These are phyloP conservation scores for Thymus mandschuricus DNA, from an alignment of 257 asterid genomes.

Conservation along the genomic window DNA sequence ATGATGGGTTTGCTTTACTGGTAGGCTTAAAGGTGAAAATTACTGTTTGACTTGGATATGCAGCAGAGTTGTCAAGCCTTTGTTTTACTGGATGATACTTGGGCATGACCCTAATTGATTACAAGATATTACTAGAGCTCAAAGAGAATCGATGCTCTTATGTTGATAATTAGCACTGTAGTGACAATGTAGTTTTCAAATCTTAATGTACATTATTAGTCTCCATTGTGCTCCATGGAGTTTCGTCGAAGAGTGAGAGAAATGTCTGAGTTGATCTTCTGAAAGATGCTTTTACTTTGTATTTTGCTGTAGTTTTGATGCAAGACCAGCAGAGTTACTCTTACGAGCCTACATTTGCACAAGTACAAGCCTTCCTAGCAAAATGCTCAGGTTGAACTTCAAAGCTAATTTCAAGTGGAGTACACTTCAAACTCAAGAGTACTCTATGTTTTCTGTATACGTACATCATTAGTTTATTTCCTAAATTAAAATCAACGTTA, in stretches of 20 bases:
- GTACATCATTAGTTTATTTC: not conserved
- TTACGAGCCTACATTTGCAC: not conserved
- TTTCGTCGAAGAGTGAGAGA: not conserved
- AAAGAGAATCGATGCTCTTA: not conserved
- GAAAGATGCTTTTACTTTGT: not conserved
- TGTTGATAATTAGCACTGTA: not conserved
- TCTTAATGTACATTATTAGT: not conserved
- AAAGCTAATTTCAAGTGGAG: not conserved
- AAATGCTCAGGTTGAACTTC: not conserved
- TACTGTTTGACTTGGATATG: slow-evolving; percentile 17
- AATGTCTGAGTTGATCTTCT: not conserved
- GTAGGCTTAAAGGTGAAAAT: slow-evolving; percentile 23
- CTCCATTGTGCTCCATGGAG: not conserved
- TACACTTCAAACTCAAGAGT: not conserved
- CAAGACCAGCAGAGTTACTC: not conserved
- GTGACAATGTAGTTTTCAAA: not conserved
- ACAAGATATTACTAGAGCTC: not conserved
- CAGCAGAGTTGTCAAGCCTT: not conserved
- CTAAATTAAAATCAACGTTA: not conserved
- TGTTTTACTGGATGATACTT: not conserved
- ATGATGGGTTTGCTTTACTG: slow-evolving; percentile 21
- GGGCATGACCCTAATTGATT: not conserved
- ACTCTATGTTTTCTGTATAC: not conserved
- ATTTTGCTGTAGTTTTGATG: slow-evolving; percentile 4
- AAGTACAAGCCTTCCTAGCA: not conserved